Conservation (phyloP, 768 basidiomycete genomes). For the Royoungia palumana region DNA sequence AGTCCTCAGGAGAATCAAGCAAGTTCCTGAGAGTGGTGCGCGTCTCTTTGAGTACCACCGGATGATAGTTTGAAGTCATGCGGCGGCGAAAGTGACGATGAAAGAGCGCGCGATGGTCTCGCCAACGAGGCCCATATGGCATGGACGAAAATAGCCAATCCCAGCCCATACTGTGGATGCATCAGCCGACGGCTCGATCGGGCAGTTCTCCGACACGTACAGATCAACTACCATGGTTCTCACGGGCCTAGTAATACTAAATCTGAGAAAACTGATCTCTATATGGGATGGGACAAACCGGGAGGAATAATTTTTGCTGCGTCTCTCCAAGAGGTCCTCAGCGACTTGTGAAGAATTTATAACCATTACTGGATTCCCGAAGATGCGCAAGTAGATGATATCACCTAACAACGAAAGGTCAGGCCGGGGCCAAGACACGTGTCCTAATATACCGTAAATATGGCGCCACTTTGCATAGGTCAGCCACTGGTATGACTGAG, state of each 20-base stretch:
- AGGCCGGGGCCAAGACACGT: background rate
- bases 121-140: constrained; percentile 36
- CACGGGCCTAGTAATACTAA: constrained; percentile 28
- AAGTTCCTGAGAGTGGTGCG: constrained; percentile 38
- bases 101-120: constrained; percentile 37
- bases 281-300: constrained; percentile 10
- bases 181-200: background rate
- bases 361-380: constrained; percentile 46
- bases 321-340: constrained; percentile 45
- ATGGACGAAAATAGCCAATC: constrained; percentile 45
- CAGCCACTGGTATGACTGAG: constrained; percentile 40
- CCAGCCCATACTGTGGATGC: constrained; percentile 41
- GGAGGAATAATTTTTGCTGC: constrained; percentile 44
- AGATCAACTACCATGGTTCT: constrained; percentile 43
- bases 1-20: constrained; percentile 35
- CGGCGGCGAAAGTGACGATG: constrained; percentile 36
- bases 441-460: constrained; percentile 35
- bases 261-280: background rate
- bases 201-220: constrained; percentile 26
- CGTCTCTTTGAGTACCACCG: constrained; percentile 32
- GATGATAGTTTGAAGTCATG: constrained; percentile 25
- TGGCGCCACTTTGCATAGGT: constrained; percentile 45
- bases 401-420: constrained; percentile 35
- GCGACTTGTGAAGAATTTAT: constrained; percentile 42
- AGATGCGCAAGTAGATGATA: constrained; percentile 41